Base-by-base conservation (phyloP, 768 basidiomycete genomes). In the Lactarius sanguifluus region DNA sequence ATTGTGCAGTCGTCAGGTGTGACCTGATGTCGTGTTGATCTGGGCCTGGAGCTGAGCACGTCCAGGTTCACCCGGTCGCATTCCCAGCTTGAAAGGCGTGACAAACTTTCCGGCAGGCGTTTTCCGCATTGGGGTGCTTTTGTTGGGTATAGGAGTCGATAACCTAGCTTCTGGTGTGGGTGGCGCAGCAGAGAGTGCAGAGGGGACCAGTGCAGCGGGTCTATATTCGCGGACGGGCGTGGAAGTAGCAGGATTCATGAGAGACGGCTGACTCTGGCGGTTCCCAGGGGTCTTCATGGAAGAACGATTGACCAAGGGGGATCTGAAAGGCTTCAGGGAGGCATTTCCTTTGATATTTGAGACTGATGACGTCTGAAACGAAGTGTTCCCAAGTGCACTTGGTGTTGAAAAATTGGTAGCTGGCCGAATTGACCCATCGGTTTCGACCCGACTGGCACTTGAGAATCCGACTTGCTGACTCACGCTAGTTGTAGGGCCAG, bases 31-130 rank as follows among this genome's bases (percentile, higher is more conserved):
- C 32, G 23, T 30, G 13, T 13, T 52, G 28, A 7, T 55, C 28
- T 18, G 41, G 54, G 45, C 56, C 54, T 61, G 59, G 16, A 75
- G 43, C 59, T 70, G 71, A 9, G 71, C 61, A 57, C 76, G 74
- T 25, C 80, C 81, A 56, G 77, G 74, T 68, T 81, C 79, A 43
- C 78, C 78, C 56, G 83, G 82, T 67, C 76, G 77, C 77, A 82
- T 78, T 32, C 81, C 83, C 6, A 75, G 61, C 71, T 88, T 90
- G 73, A 90, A 89, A 36, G 85, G 85, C 0, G 85, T 79, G 68
- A 79, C 82, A 68, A 86, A 86, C 28, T 80, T 76, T 64, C 78
- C 81, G 16, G 2, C 15, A 5, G 73, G 28, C 12, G 3, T 43
- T 23, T 66, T 64, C 41, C 59, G 62, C 3, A 57, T 38, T 55